A percentile compares a stretch with the other conserved stretches of the same genome.
Evolutionary conservation across 192 early-diverging fungal species (phyloP).

Genomic region (Coemansia sp.): DNA sequence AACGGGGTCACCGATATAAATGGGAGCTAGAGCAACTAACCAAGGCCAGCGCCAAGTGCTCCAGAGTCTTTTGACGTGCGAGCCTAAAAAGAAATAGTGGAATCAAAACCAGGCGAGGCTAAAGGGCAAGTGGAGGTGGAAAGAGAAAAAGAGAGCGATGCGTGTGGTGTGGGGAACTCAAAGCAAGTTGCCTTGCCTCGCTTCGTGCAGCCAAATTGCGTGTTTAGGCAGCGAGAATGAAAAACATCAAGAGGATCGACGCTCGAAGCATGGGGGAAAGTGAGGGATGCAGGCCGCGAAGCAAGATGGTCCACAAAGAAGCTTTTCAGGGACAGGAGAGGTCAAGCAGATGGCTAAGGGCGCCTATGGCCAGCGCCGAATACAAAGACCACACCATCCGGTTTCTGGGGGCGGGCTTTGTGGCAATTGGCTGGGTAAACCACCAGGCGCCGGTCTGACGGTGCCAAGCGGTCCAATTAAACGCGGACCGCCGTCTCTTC

Average conservation of each 20-base stretch:
- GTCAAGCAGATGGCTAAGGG: not conserved
- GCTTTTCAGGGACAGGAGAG: not conserved
- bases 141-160: not conserved
- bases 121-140: not conserved
- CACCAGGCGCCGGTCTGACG: not conserved
- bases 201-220: not conserved
- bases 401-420: too few relatives aligned
- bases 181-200: not conserved
- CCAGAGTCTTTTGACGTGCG: not conserved
- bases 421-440: not conserved
- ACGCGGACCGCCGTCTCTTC: not conserved
- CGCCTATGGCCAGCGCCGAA: too few relatives aligned
- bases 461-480: not conserved
- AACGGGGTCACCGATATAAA: not conserved
- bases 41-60: conserved; percentile 3
- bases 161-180: not conserved
- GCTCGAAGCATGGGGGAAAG: not conserved
- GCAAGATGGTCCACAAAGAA: not conserved
- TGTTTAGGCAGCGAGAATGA: not conserved
- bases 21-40: not conserved
- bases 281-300: not conserved
- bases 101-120: not conserved
- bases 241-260: not conserved
- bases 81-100: not conserved
- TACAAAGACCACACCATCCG: too few relatives aligned